phyloP scores from a whole-genome alignment of 2,329 filamentous ascomycete genomes.

The Paraphaeosphaeria minitans region DNA sequence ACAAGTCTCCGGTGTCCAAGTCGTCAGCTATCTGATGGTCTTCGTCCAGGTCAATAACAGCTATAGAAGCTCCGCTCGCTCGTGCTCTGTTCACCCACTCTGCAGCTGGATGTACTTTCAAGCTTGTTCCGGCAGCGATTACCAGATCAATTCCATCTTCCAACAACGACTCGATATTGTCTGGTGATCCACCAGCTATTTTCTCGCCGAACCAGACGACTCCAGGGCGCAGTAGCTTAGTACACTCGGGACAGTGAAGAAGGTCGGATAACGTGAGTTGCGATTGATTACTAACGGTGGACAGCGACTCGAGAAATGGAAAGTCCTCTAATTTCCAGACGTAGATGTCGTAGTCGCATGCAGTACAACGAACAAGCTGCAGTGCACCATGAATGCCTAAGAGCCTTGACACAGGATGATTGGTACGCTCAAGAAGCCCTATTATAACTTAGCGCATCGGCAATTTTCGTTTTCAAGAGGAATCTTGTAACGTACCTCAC shows the following conservation, averaged over 20 bases:
- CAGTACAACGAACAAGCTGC: constrained; percentile 15
- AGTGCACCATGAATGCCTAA: constrained; percentile 14
- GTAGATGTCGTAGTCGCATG: constrained; percentile 15
- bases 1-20: constrained; percentile 5
- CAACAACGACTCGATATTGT: constrained; percentile 15
- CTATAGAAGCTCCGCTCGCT: constrained; percentile 12
- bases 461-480: not conserved
- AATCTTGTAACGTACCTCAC: not conserved
- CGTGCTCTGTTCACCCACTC: constrained; percentile 15
- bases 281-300: not conserved
- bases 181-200: constrained; percentile 15
- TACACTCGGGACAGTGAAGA: constrained; percentile 18
- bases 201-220: constrained; percentile 24
- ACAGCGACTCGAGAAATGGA: constrained; percentile 13
- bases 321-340: constrained; percentile 14
- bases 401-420: constrained; percentile 16
- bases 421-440: constrained; percentile 21
- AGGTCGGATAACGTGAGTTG: constrained; percentile 12
- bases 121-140: constrained; percentile 18
- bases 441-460: constrained; percentile 2
- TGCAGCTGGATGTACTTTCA: constrained; percentile 19
- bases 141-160: constrained; percentile 15
- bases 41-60: constrained; percentile 13
- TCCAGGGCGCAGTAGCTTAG: constrained; percentile 16
- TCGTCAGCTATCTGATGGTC: constrained; percentile 9